Evolutionary conservation across 2,329 filamentous ascomycete genomes (phyloP).

Genomic region (Pyrenophora tritici-repentis): DNA sequence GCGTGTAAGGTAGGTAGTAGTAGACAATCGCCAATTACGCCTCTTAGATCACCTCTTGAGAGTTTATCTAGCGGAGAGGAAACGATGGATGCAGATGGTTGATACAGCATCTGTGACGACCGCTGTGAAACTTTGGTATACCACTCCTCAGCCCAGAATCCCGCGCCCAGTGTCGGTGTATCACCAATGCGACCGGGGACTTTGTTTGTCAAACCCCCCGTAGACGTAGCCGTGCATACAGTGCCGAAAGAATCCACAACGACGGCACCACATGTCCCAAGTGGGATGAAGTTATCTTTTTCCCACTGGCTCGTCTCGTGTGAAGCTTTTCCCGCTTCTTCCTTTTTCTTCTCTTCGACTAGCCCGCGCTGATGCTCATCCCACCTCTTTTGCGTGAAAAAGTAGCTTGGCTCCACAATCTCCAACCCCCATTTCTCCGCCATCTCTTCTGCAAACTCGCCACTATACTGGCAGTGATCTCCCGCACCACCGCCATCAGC

Average conservation of each 20-base stretch:
- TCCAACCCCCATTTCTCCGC: slow-evolving; percentile 72
- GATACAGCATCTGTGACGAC: slow-evolving; percentile 26
- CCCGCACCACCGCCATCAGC: slow-evolving; percentile 65
- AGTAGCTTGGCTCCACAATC: slow-evolving; percentile 72
- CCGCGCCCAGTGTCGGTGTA: slow-evolving; percentile 80
- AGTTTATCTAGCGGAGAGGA: slow-evolving; percentile 32
- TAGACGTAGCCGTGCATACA: slow-evolving; percentile 68
- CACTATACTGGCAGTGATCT: slow-evolving; percentile 72
- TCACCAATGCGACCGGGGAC: slow-evolving; percentile 83
- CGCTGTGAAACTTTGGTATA: slow-evolving; percentile 49
- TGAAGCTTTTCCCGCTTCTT: slow-evolving; percentile 27
- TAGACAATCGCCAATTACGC: slow-evolving; percentile 64
- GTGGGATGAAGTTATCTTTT: slow-evolving; percentile 70
- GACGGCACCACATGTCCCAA: slow-evolving; percentile 84
- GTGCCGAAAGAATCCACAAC: slow-evolving; percentile 77
- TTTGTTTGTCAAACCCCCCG: slow-evolving; percentile 87
- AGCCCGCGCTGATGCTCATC: slow-evolving; percentile 72
- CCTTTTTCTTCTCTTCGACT: slow-evolving; percentile 52
- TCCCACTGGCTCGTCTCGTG: slow-evolving; percentile 58
- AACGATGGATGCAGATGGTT: slow-evolving; percentile 12
- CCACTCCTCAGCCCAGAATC: slow-evolving; percentile 92
- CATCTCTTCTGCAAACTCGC: slow-evolving; percentile 69
- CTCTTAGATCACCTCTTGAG: slow-evolving; percentile 49
- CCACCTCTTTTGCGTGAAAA: slow-evolving; percentile 78
- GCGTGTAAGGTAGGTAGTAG: slow-evolving; percentile 52